Percentiles rank a stretch among this genome's conserved stretches.
These are phyloP conservation scores for Hygrocybe punicea DNA, from an alignment of 768 basidiomycete genomes.

Conservation along the genomic window DNA sequence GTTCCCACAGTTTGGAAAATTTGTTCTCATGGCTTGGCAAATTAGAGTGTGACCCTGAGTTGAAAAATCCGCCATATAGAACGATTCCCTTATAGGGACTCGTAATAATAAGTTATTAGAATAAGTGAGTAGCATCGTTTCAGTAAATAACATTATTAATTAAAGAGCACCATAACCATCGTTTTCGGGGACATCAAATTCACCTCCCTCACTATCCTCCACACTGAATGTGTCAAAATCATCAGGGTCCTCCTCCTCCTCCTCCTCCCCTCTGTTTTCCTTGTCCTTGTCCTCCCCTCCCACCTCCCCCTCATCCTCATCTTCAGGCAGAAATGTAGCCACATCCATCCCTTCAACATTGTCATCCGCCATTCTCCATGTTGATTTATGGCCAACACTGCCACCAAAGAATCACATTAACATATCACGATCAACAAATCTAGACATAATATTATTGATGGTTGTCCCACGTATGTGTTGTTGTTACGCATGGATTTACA, in stretches of 20 bases:
- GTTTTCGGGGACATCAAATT: not conserved
- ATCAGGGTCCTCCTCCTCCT: not conserved
- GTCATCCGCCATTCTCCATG: not conserved
- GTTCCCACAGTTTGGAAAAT: too few species aligned
- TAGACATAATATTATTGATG: slow-evolving; percentile 10
- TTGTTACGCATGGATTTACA: slow-evolving; percentile 32
- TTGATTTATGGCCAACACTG: slow-evolving; percentile 27
- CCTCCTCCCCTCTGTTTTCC: not conserved
- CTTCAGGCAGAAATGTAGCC: too few species aligned
- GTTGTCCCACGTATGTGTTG: not conserved
- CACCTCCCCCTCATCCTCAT: not conserved
- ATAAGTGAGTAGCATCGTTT: too few species aligned
- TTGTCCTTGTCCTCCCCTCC: not conserved
- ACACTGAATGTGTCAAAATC: not conserved
- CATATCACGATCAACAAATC: slow-evolving; percentile 43
- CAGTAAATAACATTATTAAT: too few species aligned
- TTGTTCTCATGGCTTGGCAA: too few species aligned
- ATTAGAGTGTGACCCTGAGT: too few species aligned
- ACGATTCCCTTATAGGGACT: too few species aligned
- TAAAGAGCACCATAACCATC: too few species aligned
- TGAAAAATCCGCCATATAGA: too few species aligned
- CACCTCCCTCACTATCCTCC: not conserved
- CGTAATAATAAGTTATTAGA: too few species aligned
- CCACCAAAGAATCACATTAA: slow-evolving; percentile 30
- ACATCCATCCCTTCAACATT: not conserved